phyloP scores from a whole-genome alignment of 108 stramenopile species.

The Nitzschia sp. region DNA sequence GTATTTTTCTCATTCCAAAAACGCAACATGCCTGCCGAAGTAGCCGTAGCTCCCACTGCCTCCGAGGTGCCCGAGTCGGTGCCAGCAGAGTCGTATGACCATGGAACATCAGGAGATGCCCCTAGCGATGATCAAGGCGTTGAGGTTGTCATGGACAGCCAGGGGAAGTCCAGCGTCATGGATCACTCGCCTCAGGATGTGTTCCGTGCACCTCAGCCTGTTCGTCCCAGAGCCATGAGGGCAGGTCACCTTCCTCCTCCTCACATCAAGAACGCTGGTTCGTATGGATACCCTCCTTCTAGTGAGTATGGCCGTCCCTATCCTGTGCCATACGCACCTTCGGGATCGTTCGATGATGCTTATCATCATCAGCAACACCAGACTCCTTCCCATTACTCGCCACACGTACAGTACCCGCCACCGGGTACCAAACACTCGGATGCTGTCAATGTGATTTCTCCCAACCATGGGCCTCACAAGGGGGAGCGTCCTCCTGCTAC shows the following conservation, averaged over 20 bases:
- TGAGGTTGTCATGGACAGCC: conserved; percentile 50
- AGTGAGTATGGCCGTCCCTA: conserved; percentile 34
- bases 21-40: conserved; percentile 11
- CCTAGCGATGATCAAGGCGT: conserved; percentile 34
- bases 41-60: background rate
- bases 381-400: conserved; percentile 43
- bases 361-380: conserved; percentile 15
- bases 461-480: conserved; percentile 38
- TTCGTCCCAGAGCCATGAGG: conserved; percentile 43
- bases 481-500: conserved; percentile 30
- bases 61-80: background rate
- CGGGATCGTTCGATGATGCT: conserved; percentile 51
- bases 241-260: conserved; percentile 21
- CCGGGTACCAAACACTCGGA: conserved; percentile 38
- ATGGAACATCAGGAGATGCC: too few species aligned
- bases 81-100: background rate
- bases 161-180: conserved; percentile 29
- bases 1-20: background rate
- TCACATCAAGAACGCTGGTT: conserved; percentile 37
- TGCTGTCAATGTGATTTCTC: conserved; percentile 58
- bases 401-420: conserved; percentile 55
- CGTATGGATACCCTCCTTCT: conserved; percentile 42
- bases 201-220: conserved; percentile 46
- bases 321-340: conserved; percentile 38
- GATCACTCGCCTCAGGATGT: conserved; percentile 39